Evolutionary conservation across 495 filamentous ascomycete species (phyloP).

Genomic region (Lasiosphaeria ovina): DNA sequence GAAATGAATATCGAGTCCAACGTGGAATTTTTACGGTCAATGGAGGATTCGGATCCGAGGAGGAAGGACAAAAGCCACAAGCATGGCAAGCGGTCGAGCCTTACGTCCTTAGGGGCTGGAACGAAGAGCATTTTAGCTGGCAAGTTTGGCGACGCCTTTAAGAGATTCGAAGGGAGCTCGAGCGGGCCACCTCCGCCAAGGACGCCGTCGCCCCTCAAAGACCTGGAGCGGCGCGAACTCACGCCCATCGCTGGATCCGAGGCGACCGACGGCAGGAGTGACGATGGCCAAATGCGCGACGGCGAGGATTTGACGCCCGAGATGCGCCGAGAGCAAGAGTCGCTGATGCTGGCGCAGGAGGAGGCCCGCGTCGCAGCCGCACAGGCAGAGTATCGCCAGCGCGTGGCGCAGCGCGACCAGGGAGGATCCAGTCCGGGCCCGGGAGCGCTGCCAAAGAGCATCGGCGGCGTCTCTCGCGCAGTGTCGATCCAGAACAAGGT

Average conservation of each 20-base stretch:
- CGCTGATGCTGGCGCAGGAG: slow-evolving; percentile 78
- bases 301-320: slow-evolving; percentile 81
- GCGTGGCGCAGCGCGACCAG: slow-evolving; percentile 63
- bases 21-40: slow-evolving; percentile 79
- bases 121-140: slow-evolving; percentile 85
- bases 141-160: slow-evolving; percentile 94
- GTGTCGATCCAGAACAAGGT: slow-evolving; percentile 87
- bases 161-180: slow-evolving; percentile 74
- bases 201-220: slow-evolving; percentile 56
- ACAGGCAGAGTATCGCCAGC: slow-evolving; percentile 83
- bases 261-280: slow-evolving; percentile 65
- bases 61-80: slow-evolving; percentile 68
- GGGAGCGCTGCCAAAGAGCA: slow-evolving; percentile 42
- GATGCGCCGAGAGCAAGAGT: slow-evolving; percentile 86
- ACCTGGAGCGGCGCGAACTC: slow-evolving; percentile 52
- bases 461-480: slow-evolving; percentile 63
- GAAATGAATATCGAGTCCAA: slow-evolving; percentile 76
- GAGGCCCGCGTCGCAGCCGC: slow-evolving; percentile 89
- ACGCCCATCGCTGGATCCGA: slow-evolving; percentile 78
- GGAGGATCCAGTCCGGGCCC: slow-evolving; percentile 19
- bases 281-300: slow-evolving; percentile 59
- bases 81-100: slow-evolving; percentile 76
- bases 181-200: slow-evolving; percentile 43
- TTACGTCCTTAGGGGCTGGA: slow-evolving; percentile 70
- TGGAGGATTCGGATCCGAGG: slow-evolving; percentile 68